Evolutionary conservation across 2,329 filamentous ascomycete genomes (phyloP).

Genomic region (Trichoderma simmonsii): DNA sequence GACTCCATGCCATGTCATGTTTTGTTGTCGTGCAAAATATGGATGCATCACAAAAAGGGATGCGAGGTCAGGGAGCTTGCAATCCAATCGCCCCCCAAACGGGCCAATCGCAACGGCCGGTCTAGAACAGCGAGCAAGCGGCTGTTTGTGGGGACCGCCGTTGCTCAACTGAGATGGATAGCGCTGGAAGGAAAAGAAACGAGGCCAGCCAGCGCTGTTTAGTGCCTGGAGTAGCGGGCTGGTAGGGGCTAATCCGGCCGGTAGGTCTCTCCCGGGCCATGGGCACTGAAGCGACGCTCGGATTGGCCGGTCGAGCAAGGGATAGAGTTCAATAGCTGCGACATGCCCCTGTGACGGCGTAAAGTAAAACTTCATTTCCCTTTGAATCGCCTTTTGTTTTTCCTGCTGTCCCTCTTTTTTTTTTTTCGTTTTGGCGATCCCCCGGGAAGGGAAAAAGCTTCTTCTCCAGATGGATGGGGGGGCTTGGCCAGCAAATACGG

Average conservation of each 20-base stretch:
- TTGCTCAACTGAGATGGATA: neutral
- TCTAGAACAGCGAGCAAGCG: neutral
- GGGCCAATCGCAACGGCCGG: slow-evolving; percentile 6
- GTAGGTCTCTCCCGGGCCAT: neutral
- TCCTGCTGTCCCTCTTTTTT: neutral
- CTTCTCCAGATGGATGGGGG: neutral
- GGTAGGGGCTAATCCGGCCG: neutral
- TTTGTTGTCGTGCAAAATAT: neutral
- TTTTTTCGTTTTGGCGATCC: neutral
- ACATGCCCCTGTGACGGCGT: neutral
- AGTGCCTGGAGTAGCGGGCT: neutral
- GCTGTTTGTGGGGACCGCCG: slow-evolving; percentile 3
- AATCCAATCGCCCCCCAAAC: neutral
- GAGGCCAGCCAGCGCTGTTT: neutral
- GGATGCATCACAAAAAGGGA: neutral
- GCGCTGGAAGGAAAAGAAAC: neutral
- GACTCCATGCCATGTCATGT: neutral
- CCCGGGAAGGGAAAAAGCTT: neutral
- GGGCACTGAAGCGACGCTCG: neutral
- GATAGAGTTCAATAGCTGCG: slow-evolving; percentile 7
- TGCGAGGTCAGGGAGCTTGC: neutral
- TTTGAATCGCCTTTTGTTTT: neutral
- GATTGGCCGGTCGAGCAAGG: slow-evolving; percentile 1
- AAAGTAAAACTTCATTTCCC: neutral
- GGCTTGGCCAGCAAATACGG: neutral